Percentiles rank a stretch among this genome's conserved stretches.
phyloP scores from a whole-genome alignment of 2,329 filamentous ascomycete genomes.

The Pestalotiopsis sp. region DNA sequence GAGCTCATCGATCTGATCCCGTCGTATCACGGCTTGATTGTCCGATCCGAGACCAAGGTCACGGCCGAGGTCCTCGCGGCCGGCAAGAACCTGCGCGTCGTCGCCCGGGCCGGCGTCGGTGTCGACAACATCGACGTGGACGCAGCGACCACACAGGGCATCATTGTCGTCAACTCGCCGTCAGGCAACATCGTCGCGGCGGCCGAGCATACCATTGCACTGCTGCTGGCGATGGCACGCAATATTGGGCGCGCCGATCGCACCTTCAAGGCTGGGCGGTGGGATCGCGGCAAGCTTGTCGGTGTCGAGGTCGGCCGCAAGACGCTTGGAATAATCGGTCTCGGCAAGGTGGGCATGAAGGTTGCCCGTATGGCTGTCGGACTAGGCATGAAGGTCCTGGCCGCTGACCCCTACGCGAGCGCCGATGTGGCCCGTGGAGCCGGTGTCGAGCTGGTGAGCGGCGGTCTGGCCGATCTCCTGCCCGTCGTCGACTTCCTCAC shows the following conservation, averaged over 20 bases:
- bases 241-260: slow-evolving; percentile 72
- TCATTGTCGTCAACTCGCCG: slow-evolving; percentile 81
- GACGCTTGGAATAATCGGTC: slow-evolving; percentile 73
- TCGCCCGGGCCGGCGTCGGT: slow-evolving; percentile 79
- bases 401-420: slow-evolving; percentile 78
- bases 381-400: slow-evolving; percentile 74
- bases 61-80: slow-evolving; percentile 68
- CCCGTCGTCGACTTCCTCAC: slow-evolving; percentile 75
- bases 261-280: slow-evolving; percentile 71
- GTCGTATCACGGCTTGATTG: slow-evolving; percentile 75
- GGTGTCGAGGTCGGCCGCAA: slow-evolving; percentile 80
- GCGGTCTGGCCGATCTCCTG: slow-evolving; percentile 62
- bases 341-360: slow-evolving; percentile 83
- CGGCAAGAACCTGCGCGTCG: slow-evolving; percentile 72
- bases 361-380: slow-evolving; percentile 80
- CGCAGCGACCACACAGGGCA: slow-evolving; percentile 71
- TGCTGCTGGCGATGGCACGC: slow-evolving; percentile 74
- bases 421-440: slow-evolving; percentile 69
- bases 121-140: slow-evolving; percentile 82
- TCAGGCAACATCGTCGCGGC: slow-evolving; percentile 81
- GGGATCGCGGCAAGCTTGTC: slow-evolving; percentile 75
- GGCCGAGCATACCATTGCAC: slow-evolving; percentile 75
- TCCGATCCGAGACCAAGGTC: slow-evolving; percentile 82
- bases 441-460: slow-evolving; percentile 63
- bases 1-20: slow-evolving; percentile 70